Evolutionary conservation across 2,329 filamentous ascomycete genomes (phyloP).

Genomic region (Xylaria sp.): DNA sequence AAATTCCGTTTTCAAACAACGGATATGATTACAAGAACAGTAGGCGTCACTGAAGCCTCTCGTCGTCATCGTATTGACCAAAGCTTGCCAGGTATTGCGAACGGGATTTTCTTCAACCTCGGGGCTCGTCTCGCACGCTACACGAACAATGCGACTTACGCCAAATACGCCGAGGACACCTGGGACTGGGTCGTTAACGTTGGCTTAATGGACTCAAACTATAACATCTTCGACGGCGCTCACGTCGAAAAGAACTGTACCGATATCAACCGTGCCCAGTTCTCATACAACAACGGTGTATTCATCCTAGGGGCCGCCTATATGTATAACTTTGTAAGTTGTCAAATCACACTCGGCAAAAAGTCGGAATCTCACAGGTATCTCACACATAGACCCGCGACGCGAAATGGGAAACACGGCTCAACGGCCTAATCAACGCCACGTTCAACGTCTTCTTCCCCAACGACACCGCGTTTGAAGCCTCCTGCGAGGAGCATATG

Average conservation of each 20-base stretch:
- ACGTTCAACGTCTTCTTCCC: constrained; percentile 63
- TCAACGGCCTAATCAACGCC: constrained; percentile 59
- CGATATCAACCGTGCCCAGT: constrained; percentile 62
- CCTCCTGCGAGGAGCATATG: constrained; percentile 61
- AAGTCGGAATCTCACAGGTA: constrained; percentile 18
- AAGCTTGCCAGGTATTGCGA: constrained; percentile 54
- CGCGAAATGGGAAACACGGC: constrained; percentile 58
- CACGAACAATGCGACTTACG: constrained; percentile 72
- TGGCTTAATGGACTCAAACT: constrained; percentile 60
- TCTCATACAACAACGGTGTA: constrained; percentile 65
- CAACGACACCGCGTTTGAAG: constrained; percentile 62
- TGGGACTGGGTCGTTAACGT: constrained; percentile 65
- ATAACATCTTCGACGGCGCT: constrained; percentile 63
- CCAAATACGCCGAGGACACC: constrained; percentile 67
- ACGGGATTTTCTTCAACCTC: constrained; percentile 62
- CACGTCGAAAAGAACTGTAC: constrained; percentile 59
- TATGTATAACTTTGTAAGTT: constrained; percentile 57
- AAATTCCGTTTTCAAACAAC: constrained; percentile 70
- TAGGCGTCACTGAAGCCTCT: constrained; percentile 30
- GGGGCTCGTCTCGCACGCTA: constrained; percentile 70
- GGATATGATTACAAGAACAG: constrained; percentile 58
- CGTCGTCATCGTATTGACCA: constrained; percentile 30
- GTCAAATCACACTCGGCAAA: not conserved
- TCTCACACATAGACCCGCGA: constrained; percentile 50
- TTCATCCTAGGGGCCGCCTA: constrained; percentile 58